Evolutionary conservation across 2,329 filamentous ascomycete genomes (phyloP), one percentile per base, ranked within the genome.

Genomic region (Didymella exigua): DNA sequence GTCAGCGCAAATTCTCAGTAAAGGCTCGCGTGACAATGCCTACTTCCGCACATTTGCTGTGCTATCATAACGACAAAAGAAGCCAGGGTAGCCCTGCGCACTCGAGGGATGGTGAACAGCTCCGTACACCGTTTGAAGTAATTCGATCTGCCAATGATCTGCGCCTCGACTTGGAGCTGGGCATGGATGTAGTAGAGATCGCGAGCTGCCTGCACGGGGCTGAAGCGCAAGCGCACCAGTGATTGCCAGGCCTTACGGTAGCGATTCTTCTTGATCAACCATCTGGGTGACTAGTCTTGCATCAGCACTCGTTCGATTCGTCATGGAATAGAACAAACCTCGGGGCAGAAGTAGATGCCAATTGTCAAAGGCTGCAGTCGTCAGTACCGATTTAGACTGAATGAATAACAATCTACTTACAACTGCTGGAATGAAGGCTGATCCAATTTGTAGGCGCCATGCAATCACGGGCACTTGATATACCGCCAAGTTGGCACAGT

Each of bases 81-180:
- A 10, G 89, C 90, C 24, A 89, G 79, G 4, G 86, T 92, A 2
- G 91, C 91, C 19, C 87, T 82, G 19, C 87, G 82, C 13, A 89
- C 78, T 44, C 88, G 83, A 2, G 88, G 86, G 49, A 90, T 81
- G 10, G 84, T 88, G 66, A 90, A 88, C 1, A 84, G 70, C 67
- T 90, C 82, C 33, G 80, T 41, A 49, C 75, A 75, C 18, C 75
- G 67, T 5, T 67, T 71, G 55, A 76, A 62, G 29, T 73, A 66
- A 49, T 72, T 75, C 41, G 56, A 63, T 53, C 50, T 67, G 24
- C 44, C 49, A 26, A 70, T 59, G 29, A 74, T 49, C 18, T 58
- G 47, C 10, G 60, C 54, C 45, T 73, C 69, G 10, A 62, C 58
- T 24, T 62, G 52, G 14, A 77, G 62, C 49, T 75, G 74, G 2